A percentile compares a stretch with the other conserved stretches of the same genome.
phyloP scores from a whole-genome alignment of 2,329 filamentous ascomycete genomes.

The Penicillium sumatraense region DNA sequence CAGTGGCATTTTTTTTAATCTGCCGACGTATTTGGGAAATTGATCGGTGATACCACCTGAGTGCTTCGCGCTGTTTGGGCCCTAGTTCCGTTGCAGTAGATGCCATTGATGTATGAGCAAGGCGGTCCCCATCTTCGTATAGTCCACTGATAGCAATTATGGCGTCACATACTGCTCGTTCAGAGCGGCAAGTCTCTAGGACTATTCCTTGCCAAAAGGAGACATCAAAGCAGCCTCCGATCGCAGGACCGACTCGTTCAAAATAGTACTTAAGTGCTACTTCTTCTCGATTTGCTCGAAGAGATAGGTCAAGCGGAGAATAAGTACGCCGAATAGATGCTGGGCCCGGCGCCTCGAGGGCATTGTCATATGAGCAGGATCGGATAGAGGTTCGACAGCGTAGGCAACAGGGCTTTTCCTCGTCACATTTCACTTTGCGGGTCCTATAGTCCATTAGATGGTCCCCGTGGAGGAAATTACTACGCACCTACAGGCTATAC shows the following conservation, averaged over 20 bases:
- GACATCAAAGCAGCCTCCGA: slow-evolving; percentile 14
- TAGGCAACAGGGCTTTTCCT: slow-evolving; percentile 24
- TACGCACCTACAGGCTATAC: background rate
- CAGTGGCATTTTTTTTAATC: slow-evolving; percentile 26
- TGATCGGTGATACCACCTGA: slow-evolving; percentile 36
- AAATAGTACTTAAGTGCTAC: slow-evolving; percentile 28
- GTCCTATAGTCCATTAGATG: slow-evolving; percentile 11
- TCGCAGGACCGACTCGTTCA: slow-evolving; percentile 15
- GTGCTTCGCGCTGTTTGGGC: slow-evolving; percentile 19
- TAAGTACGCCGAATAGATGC: background rate
- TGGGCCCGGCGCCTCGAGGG: background rate
- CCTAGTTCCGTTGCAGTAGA: slow-evolving; percentile 1
- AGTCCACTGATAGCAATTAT: slow-evolving; percentile 19
- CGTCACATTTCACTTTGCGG: slow-evolving; percentile 26
- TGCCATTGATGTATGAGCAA: background rate
- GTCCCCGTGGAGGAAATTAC: background rate
- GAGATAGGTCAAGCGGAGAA: background rate
- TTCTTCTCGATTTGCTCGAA: slow-evolving; percentile 16
- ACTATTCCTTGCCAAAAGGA: slow-evolving; percentile 22
- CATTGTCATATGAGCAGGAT: slow-evolving; percentile 15
- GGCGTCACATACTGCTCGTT: slow-evolving; percentile 27
- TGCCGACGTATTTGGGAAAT: slow-evolving; percentile 27
- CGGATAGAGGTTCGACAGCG: slow-evolving; percentile 19
- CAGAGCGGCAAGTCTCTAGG: slow-evolving; percentile 19
- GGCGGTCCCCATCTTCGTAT: slow-evolving; percentile 11